Evolutionary conservation across 352 stramenopile genomes (phyloP).

Genomic region (Pythium sp.): DNA sequence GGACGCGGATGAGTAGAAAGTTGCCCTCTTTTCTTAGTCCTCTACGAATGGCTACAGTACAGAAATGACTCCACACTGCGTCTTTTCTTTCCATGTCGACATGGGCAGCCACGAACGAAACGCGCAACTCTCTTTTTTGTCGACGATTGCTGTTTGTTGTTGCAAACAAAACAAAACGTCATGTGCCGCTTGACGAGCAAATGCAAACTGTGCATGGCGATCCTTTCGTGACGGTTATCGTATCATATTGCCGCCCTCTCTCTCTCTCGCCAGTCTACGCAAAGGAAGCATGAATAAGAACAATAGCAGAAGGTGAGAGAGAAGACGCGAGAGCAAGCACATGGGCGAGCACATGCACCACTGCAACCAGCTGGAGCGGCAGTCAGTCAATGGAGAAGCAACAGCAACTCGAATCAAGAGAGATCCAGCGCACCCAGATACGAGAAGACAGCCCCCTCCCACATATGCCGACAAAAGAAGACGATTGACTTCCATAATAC

Average conservation of each 20-base stretch:
- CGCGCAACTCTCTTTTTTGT: slow-evolving; percentile 5
- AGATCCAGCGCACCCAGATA: neutral
- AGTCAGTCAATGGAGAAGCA: neutral
- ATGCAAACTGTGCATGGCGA: neutral
- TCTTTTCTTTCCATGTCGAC: slow-evolving; percentile 9
- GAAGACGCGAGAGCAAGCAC: neutral
- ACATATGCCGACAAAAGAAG: neutral
- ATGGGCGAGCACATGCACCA: neutral
- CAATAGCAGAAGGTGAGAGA: neutral
- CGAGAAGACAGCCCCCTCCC: neutral
- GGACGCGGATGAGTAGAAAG: slow-evolving; percentile 4
- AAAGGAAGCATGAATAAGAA: neutral
- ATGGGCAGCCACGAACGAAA: neutral
- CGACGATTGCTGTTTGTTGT: neutral
- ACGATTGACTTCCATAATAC: neutral
- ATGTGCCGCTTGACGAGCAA: neutral
- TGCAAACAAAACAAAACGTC: neutral
- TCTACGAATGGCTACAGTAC: slow-evolving; percentile 7
- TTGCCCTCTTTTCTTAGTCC: neutral
- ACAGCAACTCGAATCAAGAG: neutral
- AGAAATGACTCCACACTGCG: slow-evolving; percentile 6
- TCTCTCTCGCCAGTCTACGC: neutral
- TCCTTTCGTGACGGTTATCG: neutral
- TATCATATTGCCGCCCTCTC: neutral
- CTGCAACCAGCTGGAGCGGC: neutral